A percentile compares a stretch with the other conserved stretches of the same genome.
These are phyloP conservation scores for Salix caprea DNA, from an alignment of 345 rosid genomes.

Conservation along the genomic window DNA sequence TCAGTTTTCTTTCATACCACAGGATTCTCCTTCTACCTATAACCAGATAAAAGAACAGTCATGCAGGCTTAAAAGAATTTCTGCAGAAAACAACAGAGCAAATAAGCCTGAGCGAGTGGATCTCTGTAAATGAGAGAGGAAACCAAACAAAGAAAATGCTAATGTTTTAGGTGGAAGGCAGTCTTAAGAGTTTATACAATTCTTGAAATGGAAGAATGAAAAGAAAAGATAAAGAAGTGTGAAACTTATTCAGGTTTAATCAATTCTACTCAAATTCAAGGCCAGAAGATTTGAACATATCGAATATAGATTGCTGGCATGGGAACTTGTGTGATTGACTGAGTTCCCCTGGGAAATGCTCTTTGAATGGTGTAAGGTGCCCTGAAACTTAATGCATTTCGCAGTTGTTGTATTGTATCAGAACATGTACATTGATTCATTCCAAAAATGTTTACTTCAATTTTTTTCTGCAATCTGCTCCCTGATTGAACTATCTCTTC, in stretches of 20 bases:
- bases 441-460: neutral
- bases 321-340: neutral
- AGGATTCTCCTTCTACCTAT: slow-evolving; percentile 34
- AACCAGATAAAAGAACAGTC: slow-evolving; percentile 36
- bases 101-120: neutral
- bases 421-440: neutral
- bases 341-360: neutral
- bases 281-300: neutral
- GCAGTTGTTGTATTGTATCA: neutral
- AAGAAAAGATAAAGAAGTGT: neutral
- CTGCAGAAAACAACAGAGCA: neutral
- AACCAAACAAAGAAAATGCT: neutral
- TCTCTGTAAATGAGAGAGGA: neutral
- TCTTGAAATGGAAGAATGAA: neutral
- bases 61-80: slow-evolving; percentile 23
- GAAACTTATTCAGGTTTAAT: neutral
- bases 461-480: neutral
- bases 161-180: neutral
- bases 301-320: neutral
- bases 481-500: neutral
- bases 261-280: neutral
- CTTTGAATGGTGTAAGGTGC: neutral
- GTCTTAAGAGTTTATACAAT: neutral
- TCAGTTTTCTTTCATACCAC: slow-evolving; percentile 28
- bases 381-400: neutral